A percentile compares a stretch with the other conserved stretches of the same genome.
Evolutionary conservation across 176 grass and related monocot species (phyloP).

Genomic region (Triticum turgidum): DNA sequence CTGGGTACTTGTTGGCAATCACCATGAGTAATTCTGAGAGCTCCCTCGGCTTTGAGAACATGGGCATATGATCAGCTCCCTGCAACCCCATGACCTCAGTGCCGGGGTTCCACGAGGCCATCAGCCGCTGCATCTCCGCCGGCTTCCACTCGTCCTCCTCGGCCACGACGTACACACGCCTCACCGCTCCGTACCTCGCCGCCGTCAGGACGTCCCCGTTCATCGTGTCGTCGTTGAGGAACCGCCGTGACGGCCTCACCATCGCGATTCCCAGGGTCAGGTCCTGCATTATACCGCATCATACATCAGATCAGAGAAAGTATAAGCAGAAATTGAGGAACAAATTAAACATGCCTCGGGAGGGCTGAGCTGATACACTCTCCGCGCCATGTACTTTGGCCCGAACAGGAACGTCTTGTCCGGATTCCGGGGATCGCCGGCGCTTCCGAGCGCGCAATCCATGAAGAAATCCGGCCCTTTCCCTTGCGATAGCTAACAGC

Average conservation of each 20-base stretch:
- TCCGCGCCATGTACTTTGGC: neutral
- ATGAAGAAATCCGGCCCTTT: neutral
- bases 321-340: too few relatives aligned
- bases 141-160: neutral
- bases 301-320: too few relatives aligned
- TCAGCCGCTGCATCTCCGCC: conserved; percentile 11
- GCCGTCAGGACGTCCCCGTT: neutral
- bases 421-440: neutral
- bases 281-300: conserved; percentile 7
- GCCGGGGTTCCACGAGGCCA: conserved; percentile 41
- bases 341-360: neutral
- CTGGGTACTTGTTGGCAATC: conserved; percentile 16
- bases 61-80: conserved; percentile 50
- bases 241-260: conserved; percentile 3
- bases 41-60: conserved; percentile 48
- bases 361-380: conserved; percentile 24
- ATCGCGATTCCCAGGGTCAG: conserved; percentile 29
- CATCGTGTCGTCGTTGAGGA: conserved; percentile 18
- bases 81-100: conserved; percentile 33
- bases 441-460: neutral
- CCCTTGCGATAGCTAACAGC: neutral
- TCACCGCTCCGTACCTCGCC: conserved; percentile 34
- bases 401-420: conserved; percentile 27
- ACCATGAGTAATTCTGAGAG: conserved; percentile 32
- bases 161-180: conserved; percentile 38